phyloP scores from a whole-genome alignment of 495 filamentous ascomycete genomes.

The Penicillium canescens region DNA sequence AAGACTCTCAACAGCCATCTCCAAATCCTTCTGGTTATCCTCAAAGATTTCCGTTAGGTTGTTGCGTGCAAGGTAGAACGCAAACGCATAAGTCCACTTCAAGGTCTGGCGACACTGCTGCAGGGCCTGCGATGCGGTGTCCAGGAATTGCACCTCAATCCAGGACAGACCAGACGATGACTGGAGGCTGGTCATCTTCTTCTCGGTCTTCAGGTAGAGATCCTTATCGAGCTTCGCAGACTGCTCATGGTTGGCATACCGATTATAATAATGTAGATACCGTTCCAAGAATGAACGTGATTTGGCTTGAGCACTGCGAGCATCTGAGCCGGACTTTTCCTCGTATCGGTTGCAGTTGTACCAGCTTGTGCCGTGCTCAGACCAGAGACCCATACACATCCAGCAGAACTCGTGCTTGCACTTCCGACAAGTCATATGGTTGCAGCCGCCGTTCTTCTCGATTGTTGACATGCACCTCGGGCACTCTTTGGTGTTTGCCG shows the following conservation, averaged over 20 bases:
- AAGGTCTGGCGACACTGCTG: conserved; percentile 95
- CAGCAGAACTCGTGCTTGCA: conserved; percentile 99
- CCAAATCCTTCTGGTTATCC: conserved; percentile 97
- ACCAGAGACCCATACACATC: conserved; percentile 99
- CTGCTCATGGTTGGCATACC: conserved; percentile 98
- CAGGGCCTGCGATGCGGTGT: conserved; percentile 87
- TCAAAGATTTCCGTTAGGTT: conserved; percentile 97
- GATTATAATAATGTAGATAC: conserved; percentile 97
- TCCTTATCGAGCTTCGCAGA: conserved; percentile 97
- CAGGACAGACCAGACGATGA: conserved; percentile 92
- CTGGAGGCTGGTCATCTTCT: conserved; percentile 97
- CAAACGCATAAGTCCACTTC: conserved; percentile 99
- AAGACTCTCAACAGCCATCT: conserved; percentile 92
- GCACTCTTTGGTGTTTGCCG: conserved; percentile 97
- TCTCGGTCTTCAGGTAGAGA: conserved; percentile 92
- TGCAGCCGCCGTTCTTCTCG: conserved; percentile 98
- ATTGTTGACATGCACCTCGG: conserved; percentile 95
- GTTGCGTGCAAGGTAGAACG: conserved; percentile 92
- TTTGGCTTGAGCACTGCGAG: conserved; percentile 84
- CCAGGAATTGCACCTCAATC: conserved; percentile 98
- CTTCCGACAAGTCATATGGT: conserved; percentile 99
- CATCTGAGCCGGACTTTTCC: conserved; percentile 89
- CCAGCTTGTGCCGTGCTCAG: conserved; percentile 99
- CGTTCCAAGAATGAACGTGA: conserved; percentile 88
- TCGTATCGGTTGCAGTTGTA: conserved; percentile 98